phyloP scores from a whole-genome alignment of 352 stramenopile genomes.

The Blastocystis sp. region DNA sequence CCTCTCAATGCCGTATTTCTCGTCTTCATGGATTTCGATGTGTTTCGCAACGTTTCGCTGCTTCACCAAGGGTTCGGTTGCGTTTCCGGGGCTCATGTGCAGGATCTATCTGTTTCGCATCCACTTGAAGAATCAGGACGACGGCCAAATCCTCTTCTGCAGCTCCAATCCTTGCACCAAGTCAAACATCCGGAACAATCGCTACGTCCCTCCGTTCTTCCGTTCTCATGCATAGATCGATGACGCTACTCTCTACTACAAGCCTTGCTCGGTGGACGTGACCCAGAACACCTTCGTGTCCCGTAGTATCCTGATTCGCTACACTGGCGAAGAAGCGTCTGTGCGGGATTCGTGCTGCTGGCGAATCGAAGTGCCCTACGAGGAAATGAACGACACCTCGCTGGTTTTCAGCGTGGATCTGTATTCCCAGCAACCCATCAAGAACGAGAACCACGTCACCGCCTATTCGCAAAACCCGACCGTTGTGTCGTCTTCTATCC shows the following conservation, averaged over 20 bases:
- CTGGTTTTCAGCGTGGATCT: slow-evolving; percentile 43
- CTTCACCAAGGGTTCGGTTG: slow-evolving; percentile 12
- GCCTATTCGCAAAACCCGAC: slow-evolving; percentile 55
- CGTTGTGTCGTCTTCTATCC: not conserved
- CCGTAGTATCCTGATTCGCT: slow-evolving; percentile 55
- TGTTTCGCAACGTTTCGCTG: slow-evolving; percentile 38
- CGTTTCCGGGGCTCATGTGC: not conserved
- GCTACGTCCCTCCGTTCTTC: not conserved
- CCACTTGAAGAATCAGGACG: not conserved
- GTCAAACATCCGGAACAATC: slow-evolving; percentile 49
- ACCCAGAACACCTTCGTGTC: slow-evolving; percentile 40
- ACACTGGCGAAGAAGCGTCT: slow-evolving; percentile 65
- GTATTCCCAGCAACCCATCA: slow-evolving; percentile 37
- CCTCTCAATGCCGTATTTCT: slow-evolving; percentile 59
- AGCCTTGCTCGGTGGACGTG: slow-evolving; percentile 53
- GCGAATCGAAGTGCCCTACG: slow-evolving; percentile 59
- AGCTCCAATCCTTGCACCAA: slow-evolving; percentile 44
- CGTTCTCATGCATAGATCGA: not conserved
- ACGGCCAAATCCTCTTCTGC: slow-evolving; percentile 47
- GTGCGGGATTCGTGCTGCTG: slow-evolving; percentile 62
- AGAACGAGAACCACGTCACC: slow-evolving; percentile 48
- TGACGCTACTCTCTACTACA: slow-evolving; percentile 47
- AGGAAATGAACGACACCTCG: slow-evolving; percentile 35
- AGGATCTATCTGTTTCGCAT: slow-evolving; percentile 69
- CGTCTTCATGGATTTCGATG: slow-evolving; percentile 68